Percentiles rank a stretch among this genome's conserved stretches.
Conservation (phyloP, 176 grass and related monocot genomes). For the Juncus inflexus region DNA sequence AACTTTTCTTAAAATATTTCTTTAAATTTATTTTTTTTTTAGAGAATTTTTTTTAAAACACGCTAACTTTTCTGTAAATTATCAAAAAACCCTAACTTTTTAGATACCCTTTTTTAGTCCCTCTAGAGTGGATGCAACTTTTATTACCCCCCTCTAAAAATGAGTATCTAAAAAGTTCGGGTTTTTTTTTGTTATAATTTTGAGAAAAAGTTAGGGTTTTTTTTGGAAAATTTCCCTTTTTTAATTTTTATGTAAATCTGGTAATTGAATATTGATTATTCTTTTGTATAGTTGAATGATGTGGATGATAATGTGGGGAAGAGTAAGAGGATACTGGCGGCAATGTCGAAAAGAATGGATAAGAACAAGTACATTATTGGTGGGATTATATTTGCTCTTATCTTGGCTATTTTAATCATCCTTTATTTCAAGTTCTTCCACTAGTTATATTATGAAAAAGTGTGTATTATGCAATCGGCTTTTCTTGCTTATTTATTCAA, state of each 20-base stretch:
- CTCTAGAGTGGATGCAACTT: too few species aligned
- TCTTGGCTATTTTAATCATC: constrained; percentile 52
- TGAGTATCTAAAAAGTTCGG: neutral
- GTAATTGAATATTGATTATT: constrained; percentile 12
- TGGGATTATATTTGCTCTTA: constrained; percentile 42
- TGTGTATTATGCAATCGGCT: neutral
- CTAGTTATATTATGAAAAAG: constrained; percentile 15
- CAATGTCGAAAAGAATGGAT: constrained; percentile 84
- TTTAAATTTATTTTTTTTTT: too few species aligned
- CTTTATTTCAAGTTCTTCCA: constrained; percentile 84
- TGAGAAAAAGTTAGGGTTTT: too few species aligned
- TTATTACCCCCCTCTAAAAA: neutral
- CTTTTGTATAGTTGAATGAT: constrained; percentile 37
- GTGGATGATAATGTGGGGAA: constrained; percentile 62
- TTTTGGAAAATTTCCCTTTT: too few species aligned
- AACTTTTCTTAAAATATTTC: neutral
- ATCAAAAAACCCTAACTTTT: too few species aligned
- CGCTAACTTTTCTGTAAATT: neutral
- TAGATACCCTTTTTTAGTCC: too few species aligned
- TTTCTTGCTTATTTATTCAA: neutral
- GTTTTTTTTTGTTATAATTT: neutral
- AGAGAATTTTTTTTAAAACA: too few species aligned
- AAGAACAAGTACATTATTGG: constrained; percentile 76
- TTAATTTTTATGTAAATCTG: too few species aligned
- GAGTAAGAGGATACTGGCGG: constrained; percentile 58